Conservation (phyloP, 163 green algal species). For the Coccomyxa subellipsoidea region DNA sequence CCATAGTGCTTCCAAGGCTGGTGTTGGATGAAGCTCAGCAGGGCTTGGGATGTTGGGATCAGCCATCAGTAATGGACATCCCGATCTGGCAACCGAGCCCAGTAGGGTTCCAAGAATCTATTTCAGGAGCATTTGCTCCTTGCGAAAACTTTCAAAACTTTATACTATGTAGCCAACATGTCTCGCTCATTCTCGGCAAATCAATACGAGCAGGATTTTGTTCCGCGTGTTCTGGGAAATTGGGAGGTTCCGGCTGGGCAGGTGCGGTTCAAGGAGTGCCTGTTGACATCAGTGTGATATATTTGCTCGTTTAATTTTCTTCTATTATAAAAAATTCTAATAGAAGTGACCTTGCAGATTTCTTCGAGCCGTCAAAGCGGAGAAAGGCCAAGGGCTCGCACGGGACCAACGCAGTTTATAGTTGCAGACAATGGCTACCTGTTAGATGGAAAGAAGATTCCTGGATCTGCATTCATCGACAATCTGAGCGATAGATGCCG, state of each 20-base stretch:
- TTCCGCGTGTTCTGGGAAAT: constrained; percentile 16
- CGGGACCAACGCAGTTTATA: background rate
- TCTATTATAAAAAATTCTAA: too few relatives aligned
- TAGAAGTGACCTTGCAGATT: background rate
- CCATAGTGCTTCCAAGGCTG: too few relatives aligned
- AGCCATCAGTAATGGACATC: too few relatives aligned
- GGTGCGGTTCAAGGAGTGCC: background rate
- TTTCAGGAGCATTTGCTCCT: too few relatives aligned
- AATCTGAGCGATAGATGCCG: background rate
- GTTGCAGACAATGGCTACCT: background rate
- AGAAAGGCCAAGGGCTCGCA: background rate
- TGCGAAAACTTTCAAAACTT: too few relatives aligned
- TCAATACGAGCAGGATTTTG: constrained; percentile 30
- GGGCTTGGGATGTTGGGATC: too few relatives aligned
- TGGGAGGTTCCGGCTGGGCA: constrained; percentile 26
- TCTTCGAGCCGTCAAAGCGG: background rate
- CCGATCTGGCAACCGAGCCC: too few relatives aligned
- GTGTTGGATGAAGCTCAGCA: too few relatives aligned
- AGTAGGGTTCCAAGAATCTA: too few relatives aligned
- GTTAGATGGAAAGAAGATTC: background rate
- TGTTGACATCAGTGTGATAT: too few relatives aligned
- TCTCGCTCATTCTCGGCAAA: constrained; percentile 7
- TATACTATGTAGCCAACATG: background rate
- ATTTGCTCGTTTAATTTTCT: too few relatives aligned
- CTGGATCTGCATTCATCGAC: background rate